phyloP scores from a whole-genome alignment of 352 stramenopile species.

The Aphanomyces astaci region DNA sequence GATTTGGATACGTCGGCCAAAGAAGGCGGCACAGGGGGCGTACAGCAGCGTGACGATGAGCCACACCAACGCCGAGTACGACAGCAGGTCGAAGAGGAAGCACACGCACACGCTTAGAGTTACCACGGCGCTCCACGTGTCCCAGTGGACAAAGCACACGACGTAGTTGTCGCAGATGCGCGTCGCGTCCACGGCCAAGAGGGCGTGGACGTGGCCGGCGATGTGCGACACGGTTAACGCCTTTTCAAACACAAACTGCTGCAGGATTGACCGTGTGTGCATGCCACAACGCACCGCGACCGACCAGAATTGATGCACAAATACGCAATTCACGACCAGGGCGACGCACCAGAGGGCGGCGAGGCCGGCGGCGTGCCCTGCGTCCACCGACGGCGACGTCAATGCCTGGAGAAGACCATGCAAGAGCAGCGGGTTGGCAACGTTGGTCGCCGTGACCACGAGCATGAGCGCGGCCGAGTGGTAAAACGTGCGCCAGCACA shows the following conservation, averaged over 20 bases:
- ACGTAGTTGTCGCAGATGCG: conserved; percentile 5
- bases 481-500: conserved; percentile 10
- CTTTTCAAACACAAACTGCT: conserved; percentile 13
- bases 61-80: neutral
- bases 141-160: conserved; percentile 13
- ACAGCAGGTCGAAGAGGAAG: conserved; percentile 2
- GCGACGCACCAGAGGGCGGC: neutral
- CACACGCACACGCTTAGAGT: neutral
- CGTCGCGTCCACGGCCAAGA: neutral
- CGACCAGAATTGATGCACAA: conserved; percentile 22
- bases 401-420: neutral
- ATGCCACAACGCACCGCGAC: conserved; percentile 18
- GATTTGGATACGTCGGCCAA: neutral
- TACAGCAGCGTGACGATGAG: neutral
- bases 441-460: neutral
- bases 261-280: conserved; percentile 15
- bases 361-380: neutral
- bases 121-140: conserved; percentile 14
- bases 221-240: neutral
- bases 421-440: neutral
- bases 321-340: neutral
- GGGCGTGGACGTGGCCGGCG: neutral
- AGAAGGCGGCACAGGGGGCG: neutral
- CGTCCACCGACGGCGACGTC: neutral
- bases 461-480: neutral